Evolutionary conservation across 1,284 basidiomycete species (phyloP).

Genomic region (Schizophyllum commune): DNA sequence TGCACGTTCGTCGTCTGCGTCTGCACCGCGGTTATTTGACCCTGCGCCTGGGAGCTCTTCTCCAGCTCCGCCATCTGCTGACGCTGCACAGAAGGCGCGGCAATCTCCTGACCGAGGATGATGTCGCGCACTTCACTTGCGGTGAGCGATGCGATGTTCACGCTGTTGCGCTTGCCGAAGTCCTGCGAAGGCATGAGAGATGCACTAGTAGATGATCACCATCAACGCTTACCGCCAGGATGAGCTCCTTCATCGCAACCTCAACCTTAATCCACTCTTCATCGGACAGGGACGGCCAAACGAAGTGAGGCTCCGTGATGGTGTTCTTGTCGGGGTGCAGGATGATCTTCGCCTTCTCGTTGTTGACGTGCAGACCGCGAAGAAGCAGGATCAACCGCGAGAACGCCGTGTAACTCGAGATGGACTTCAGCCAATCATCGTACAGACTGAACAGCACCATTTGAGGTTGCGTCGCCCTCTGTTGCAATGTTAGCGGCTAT

Average conservation of each 20-base stretch:
- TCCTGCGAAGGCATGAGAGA: conserved; percentile 43
- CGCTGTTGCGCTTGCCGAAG: conserved; percentile 98
- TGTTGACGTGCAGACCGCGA: conserved; percentile 97
- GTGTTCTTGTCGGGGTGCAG: conserved; percentile 91
- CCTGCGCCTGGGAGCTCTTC: conserved; percentile 90
- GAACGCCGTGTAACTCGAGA: conserved; percentile 98
- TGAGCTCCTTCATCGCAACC: conserved; percentile 92
- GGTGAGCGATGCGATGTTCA: conserved; percentile 96
- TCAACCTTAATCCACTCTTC: conserved; percentile 99
- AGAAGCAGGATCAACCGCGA: conserved; percentile 94
- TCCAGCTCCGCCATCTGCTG: conserved; percentile 99
- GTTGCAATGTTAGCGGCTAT: conserved; percentile 9
- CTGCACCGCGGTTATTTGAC: conserved; percentile 94
- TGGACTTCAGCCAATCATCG: conserved; percentile 98
- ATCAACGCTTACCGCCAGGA: conserved; percentile 57
- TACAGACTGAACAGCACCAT: conserved; percentile 99
- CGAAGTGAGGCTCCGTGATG: conserved; percentile 96
- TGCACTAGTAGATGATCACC: neutral
- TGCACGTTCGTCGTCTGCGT: conserved; percentile 97
- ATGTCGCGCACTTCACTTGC: conserved; percentile 95
- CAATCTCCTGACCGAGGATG: conserved; percentile 96
- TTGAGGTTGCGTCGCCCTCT: conserved; percentile 96
- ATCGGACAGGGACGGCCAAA: conserved; percentile 93
- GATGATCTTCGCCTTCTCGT: conserved; percentile 97
- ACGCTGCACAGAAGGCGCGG: conserved; percentile 85